These are phyloP conservation scores for Fusarium sacchari DNA, from an alignment of 2,329 filamentous ascomycete species.

Conservation along the genomic window DNA sequence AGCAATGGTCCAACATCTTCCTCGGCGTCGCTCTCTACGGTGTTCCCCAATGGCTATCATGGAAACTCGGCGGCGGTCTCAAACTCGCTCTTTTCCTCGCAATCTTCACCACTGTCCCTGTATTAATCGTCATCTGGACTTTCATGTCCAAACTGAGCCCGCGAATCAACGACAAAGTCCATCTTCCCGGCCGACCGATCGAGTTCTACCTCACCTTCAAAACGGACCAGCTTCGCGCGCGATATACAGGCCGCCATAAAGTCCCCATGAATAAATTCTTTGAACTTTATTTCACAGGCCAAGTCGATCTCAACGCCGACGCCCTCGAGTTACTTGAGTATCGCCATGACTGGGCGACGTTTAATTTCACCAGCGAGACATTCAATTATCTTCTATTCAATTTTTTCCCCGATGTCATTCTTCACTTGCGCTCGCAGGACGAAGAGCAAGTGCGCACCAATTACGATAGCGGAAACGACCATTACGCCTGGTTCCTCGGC, in stretches of 20 bases:
- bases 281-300: slow-evolving; percentile 92
- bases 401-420: slow-evolving; percentile 85
- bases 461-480: slow-evolving; percentile 95
- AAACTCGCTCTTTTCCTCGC: slow-evolving; percentile 86
- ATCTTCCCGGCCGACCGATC: slow-evolving; percentile 81
- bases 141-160: slow-evolving; percentile 80
- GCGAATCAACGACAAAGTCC: slow-evolving; percentile 89
- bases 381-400: slow-evolving; percentile 85
- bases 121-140: slow-evolving; percentile 83
- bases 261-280: slow-evolving; percentile 91
- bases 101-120: slow-evolving; percentile 78
- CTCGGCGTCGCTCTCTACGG: slow-evolving; percentile 74
- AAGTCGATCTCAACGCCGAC: slow-evolving; percentile 93
- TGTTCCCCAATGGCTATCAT: slow-evolving; percentile 81
- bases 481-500: slow-evolving; percentile 96
- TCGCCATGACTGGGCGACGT: slow-evolving; percentile 93
- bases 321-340: slow-evolving; percentile 86
- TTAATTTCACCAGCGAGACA: slow-evolving; percentile 82
- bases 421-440: slow-evolving; percentile 90
- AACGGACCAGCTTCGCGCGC: slow-evolving; percentile 60
- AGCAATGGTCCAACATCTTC: slow-evolving; percentile 83
- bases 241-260: slow-evolving; percentile 78
- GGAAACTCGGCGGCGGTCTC: slow-evolving; percentile 84
- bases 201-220: slow-evolving; percentile 89
- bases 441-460: slow-evolving; percentile 96